Conservation (phyloP, 805 yeast genomes). For the Wickerhamomyces sydowiorum region DNA sequence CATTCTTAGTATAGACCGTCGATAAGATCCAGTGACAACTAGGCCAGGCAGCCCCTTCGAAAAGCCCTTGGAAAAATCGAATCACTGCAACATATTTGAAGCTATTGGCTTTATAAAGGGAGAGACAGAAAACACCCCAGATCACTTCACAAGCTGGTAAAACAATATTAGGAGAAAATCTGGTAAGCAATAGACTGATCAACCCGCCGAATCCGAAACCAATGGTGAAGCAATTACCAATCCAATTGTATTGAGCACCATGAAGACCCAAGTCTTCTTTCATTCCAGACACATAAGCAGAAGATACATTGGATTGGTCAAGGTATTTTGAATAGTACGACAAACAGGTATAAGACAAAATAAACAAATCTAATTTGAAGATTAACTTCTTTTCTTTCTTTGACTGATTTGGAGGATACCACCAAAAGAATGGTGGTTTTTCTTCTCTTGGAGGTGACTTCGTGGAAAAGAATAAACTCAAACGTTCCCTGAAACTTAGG, state of each 20-base stretch:
- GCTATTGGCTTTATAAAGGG: conserved; percentile 42
- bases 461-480: not conserved
- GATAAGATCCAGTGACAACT: conserved; percentile 29
- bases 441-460: not conserved
- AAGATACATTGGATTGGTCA: conserved; percentile 38
- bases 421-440: not conserved
- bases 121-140: conserved; percentile 64
- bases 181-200: conserved; percentile 55
- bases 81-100: conserved; percentile 46
- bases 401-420: not conserved
- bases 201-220: conserved; percentile 59
- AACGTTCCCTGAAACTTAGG: not conserved
- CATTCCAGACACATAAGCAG: conserved; percentile 64
- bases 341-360: conserved; percentile 32
- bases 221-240: conserved; percentile 52
- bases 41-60: conserved; percentile 55
- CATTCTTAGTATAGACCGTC: conserved; percentile 24
- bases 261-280: conserved; percentile 48
- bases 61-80: conserved; percentile 61
- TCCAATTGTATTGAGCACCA: conserved; percentile 58
- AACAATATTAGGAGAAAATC: conserved; percentile 43
- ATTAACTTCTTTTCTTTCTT: conserved; percentile 24
- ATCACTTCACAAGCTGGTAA: conserved; percentile 50
- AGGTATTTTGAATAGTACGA: conserved; percentile 25
- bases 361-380: conserved; percentile 34